Evolutionary conservation across 2,329 filamentous ascomycete species (phyloP), one percentile per base, ranked within the genome.

Genomic region (Fusarium sterilihyphosum): DNA sequence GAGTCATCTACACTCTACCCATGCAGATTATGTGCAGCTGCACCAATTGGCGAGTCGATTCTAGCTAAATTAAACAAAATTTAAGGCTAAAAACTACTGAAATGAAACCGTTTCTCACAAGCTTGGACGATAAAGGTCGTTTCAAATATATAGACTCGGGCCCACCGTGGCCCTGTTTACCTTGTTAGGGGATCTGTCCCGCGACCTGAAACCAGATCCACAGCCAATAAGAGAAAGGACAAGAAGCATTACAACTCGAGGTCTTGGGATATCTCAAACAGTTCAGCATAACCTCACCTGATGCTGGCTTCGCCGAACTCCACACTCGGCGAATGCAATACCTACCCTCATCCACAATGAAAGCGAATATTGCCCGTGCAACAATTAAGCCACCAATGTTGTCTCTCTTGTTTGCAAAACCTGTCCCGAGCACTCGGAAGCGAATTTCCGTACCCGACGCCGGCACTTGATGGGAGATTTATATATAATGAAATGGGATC

Each of bases 161-260:
- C 33, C 67, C 66, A 40, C 59, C n/a, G 12, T 54, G 67, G 60
- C 66, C 26, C 37, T 71, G 66, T 70, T 70, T 66, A 54, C 67
- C 60, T 44, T 54, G 60, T 71, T 67, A 40, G 52, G 67, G 38
- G 29, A 53, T 53, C 67, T 49, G 56, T 37, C 41, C 69, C 56
- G 67, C 44, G 37, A 67, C 69, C 69, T 71, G 68, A 71, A 73
- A 73, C 70, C 41, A 22, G 60, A 61, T 31, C 59, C 70, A 66
- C 60, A 60, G 17, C 70, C 70, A 73, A 71, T 73, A 58, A 18
- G 59, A 70, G 53, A 70, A 22, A 70, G 49, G 66, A 50, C 37
- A 52, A 69, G 14, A 46, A 17, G 26, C 7, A 63, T 71, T 44
- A 61, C 67, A 57, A 49, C 26, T 35, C 24, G 13, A 33, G 1